These are phyloP conservation scores for Microstroma glucosiphilum DNA, from an alignment of 1,284 basidiomycete genomes.

Conservation along the genomic window DNA sequence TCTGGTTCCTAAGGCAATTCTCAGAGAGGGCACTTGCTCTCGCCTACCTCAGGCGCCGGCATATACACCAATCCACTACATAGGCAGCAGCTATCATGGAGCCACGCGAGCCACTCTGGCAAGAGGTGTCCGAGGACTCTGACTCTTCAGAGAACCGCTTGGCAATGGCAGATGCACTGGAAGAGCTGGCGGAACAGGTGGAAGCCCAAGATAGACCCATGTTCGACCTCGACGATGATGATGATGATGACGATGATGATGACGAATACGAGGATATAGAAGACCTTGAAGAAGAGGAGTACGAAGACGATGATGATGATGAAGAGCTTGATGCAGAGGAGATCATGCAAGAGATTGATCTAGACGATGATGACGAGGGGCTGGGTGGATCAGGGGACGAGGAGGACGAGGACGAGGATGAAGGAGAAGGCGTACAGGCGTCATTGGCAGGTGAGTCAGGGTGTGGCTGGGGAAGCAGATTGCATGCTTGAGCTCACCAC, in stretches of 20 bases:
- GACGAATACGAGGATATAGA: conserved; percentile 12
- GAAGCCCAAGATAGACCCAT: not conserved
- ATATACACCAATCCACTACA: too few relatives aligned
- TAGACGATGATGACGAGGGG: conserved; percentile 18
- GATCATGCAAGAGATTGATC: conserved; percentile 10
- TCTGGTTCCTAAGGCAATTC: too few relatives aligned
- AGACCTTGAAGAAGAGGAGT: conserved; percentile 13
- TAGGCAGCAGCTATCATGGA: too few relatives aligned
- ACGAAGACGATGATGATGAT: conserved; percentile 11
- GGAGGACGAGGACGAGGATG: conserved; percentile 26
- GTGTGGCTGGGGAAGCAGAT: not conserved
- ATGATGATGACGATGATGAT: conserved; percentile 1
- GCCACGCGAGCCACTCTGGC: not conserved
- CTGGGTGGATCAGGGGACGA: conserved; percentile 22
- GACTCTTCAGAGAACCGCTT: conserved; percentile 2
- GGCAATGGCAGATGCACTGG: conserved; percentile 3
- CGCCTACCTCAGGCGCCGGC: too few relatives aligned
- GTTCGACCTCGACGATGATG: conserved; percentile 6
- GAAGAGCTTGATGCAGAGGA: conserved; percentile 21
- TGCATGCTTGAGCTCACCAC: not conserved
- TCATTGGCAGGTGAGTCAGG: conserved; percentile 11
- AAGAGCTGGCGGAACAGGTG: conserved; percentile 3
- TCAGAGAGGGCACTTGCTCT: too few relatives aligned
- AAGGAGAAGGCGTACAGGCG: conserved; percentile 14
- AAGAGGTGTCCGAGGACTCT: not conserved